Evolutionary conservation across 371 early-diverging fungal genomes (phyloP).

Genomic region (Haplosporangium sp.): DNA sequence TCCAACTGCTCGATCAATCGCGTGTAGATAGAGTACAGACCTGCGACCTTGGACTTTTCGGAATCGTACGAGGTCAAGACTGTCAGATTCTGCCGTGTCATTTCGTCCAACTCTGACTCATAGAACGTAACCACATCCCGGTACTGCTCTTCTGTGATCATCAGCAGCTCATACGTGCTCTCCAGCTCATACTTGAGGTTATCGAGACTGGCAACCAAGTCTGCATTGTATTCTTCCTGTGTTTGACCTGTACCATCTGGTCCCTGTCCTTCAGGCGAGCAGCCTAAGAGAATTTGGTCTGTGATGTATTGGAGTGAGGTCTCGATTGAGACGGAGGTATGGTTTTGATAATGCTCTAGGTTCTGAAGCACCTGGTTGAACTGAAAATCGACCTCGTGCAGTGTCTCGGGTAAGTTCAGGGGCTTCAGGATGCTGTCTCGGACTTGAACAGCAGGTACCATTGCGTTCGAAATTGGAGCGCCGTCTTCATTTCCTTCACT

Average conservation of each 20-base stretch:
- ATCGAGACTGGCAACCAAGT: slow-evolving; percentile 38
- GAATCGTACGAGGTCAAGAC: slow-evolving; percentile 52
- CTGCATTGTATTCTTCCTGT: slow-evolving; percentile 50
- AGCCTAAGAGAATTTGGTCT: slow-evolving; percentile 57
- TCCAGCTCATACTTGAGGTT: slow-evolving; percentile 63
- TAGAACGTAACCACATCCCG: slow-evolving; percentile 66
- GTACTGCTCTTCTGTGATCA: slow-evolving; percentile 63
- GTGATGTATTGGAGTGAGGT: slow-evolving; percentile 64
- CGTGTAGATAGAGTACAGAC: slow-evolving; percentile 38
- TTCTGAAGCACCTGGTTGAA: slow-evolving; percentile 66
- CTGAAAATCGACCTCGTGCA: slow-evolving; percentile 59
- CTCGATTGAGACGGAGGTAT: slow-evolving; percentile 65
- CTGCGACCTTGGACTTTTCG: slow-evolving; percentile 51
- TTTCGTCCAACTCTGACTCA: slow-evolving; percentile 64
- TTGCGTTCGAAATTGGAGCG: neutral
- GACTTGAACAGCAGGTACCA: slow-evolving; percentile 20
- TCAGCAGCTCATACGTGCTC: slow-evolving; percentile 69
- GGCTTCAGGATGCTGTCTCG: slow-evolving; percentile 54
- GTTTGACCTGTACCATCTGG: slow-evolving; percentile 38
- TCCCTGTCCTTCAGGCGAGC: slow-evolving; percentile 38
- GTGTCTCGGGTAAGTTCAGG: slow-evolving; percentile 49
- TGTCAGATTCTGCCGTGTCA: slow-evolving; percentile 53
- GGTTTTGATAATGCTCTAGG: slow-evolving; percentile 66
- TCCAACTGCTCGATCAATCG: slow-evolving; percentile 53
- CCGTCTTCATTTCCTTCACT: slow-evolving; percentile 17